Evolutionary conservation across 1,139 yeast species (phyloP).

Genomic region (Suhomyces choctaworum): DNA sequence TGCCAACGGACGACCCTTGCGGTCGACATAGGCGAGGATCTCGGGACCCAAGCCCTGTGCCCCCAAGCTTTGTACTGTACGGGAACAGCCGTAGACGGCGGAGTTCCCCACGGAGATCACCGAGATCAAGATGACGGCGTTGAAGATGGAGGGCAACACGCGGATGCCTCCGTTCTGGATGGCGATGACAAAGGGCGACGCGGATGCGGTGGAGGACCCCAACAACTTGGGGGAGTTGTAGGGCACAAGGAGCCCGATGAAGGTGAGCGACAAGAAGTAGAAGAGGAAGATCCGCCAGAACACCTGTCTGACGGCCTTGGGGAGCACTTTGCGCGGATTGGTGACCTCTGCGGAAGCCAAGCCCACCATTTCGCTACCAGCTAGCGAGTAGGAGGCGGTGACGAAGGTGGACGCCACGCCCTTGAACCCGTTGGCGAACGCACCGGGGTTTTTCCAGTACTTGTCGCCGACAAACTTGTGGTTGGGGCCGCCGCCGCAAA

Average conservation of each 20-base stretch:
- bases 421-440: slow-evolving; percentile 63
- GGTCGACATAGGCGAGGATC: slow-evolving; percentile 39
- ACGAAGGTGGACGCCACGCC: slow-evolving; percentile 85
- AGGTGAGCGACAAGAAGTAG: slow-evolving; percentile 40
- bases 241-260: slow-evolving; percentile 42
- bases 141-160: slow-evolving; percentile 45
- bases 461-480: slow-evolving; percentile 60
- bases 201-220: slow-evolving; percentile 34
- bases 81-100: slow-evolving; percentile 46
- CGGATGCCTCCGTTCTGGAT: slow-evolving; percentile 43
- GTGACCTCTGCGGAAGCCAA: slow-evolving; percentile 83
- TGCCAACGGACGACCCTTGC: slow-evolving; percentile 44
- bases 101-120: slow-evolving; percentile 48
- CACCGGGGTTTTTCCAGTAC: slow-evolving; percentile 45
- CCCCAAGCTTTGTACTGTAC: slow-evolving; percentile 43
- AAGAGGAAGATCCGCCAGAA: slow-evolving; percentile 47
- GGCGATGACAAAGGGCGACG: slow-evolving; percentile 48
- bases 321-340: slow-evolving; percentile 53
- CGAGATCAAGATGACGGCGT: slow-evolving; percentile 42
- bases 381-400: slow-evolving; percentile 83
- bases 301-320: slow-evolving; percentile 44
- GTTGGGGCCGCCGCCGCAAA: slow-evolving; percentile 44
- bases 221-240: slow-evolving; percentile 32
- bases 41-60: slow-evolving; percentile 44
- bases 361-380: slow-evolving; percentile 81